Conservation (phyloP, 2,329 filamentous ascomycete species). For the Hysterium pulicare region DNA sequence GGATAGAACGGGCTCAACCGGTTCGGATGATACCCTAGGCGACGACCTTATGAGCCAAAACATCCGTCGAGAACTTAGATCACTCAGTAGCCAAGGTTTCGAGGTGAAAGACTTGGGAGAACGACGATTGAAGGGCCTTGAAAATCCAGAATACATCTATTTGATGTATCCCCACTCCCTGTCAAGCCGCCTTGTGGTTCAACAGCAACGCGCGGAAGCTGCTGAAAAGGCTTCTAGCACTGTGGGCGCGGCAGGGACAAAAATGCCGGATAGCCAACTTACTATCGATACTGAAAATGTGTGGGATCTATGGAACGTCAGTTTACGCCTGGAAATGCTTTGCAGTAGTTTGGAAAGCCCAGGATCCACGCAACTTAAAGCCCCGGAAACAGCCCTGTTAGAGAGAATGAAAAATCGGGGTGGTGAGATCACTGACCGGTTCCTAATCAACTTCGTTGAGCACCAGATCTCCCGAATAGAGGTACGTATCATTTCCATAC, state of each 20-base stretch:
- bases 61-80: constrained; percentile 83
- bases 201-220: constrained; percentile 53
- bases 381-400: constrained; percentile 78
- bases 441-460: constrained; percentile 85
- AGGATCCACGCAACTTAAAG: constrained; percentile 61
- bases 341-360: constrained; percentile 82
- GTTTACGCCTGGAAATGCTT: constrained; percentile 85
- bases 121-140: constrained; percentile 90
- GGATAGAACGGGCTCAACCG: constrained; percentile 66
- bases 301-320: constrained; percentile 87
- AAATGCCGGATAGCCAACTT: constrained; percentile 62
- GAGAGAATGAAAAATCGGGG: constrained; percentile 69
- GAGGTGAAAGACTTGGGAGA: constrained; percentile 96
- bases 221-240: constrained; percentile 39
- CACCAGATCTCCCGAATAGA: constrained; percentile 96
- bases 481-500: constrained; percentile 54
- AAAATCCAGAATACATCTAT: constrained; percentile 95
- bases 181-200: constrained; percentile 72
- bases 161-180: constrained; percentile 90
- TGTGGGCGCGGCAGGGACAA: constrained; percentile 54
- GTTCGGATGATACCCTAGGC: constrained; percentile 70
- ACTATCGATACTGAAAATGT: constrained; percentile 81
- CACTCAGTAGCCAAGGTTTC: constrained; percentile 86
- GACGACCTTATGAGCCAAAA: constrained; percentile 71
- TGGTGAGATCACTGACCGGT: constrained; percentile 83